These are phyloP conservation scores for Symmetrospora coprosmae DNA, from an alignment of 768 basidiomycete species.

Conservation along the genomic window DNA sequence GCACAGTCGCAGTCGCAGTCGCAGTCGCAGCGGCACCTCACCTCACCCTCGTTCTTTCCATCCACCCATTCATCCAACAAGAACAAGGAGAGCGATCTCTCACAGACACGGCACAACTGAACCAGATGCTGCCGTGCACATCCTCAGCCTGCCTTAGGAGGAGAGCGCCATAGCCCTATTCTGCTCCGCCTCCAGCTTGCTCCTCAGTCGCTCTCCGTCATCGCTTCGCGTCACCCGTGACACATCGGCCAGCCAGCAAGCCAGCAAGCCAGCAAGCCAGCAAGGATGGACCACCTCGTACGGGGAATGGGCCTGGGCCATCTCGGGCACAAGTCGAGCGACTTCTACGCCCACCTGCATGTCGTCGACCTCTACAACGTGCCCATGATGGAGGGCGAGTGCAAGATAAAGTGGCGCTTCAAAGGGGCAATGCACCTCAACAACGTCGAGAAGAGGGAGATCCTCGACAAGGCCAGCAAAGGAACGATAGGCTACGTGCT, in stretches of 20 bases:
- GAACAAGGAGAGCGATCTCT: too few relatives aligned
- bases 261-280: background rate
- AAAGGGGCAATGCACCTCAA: slow-evolving; percentile 22
- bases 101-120: too few relatives aligned
- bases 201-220: background rate
- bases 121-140: background rate
- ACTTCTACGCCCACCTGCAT: slow-evolving; percentile 7
- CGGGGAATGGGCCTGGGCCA: background rate
- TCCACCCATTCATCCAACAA: too few relatives aligned
- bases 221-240: background rate
- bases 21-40: too few relatives aligned
- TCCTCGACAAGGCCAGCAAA: slow-evolving; percentile 1
- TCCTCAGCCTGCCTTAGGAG: background rate
- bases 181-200: background rate
- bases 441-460: background rate
- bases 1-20: too few relatives aligned
- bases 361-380: slow-evolving; percentile 21
- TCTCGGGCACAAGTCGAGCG: background rate
- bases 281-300: background rate
- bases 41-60: too few relatives aligned
- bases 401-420: slow-evolving; percentile 32
- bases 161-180: background rate
- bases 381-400: slow-evolving; percentile 28
- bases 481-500: background rate
- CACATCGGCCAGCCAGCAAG: background rate